Percentiles rank a stretch among this genome's conserved stretches.
phyloP scores from a whole-genome alignment of 148 eudicot species.

The Heliamphora exappendiculata region DNA sequence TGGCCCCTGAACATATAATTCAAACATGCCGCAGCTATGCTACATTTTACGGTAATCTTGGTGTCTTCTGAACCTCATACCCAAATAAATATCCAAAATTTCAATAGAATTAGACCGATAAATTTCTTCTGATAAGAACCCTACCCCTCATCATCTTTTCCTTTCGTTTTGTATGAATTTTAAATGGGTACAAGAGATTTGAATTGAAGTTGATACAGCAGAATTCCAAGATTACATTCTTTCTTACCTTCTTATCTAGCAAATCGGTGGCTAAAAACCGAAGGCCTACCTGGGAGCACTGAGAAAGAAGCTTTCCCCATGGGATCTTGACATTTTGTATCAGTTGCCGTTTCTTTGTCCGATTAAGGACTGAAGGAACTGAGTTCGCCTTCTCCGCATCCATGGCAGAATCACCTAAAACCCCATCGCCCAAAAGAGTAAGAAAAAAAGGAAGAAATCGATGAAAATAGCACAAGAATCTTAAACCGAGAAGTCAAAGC shows the following conservation, averaged over 20 bases:
- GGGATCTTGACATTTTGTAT: constrained; percentile 36
- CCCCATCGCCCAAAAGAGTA: neutral
- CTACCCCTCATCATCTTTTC: neutral
- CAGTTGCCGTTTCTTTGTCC: constrained; percentile 42
- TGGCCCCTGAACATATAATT: neutral
- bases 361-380: constrained; percentile 22
- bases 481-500: neutral
- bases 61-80: neutral
- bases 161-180: too few relatives aligned
- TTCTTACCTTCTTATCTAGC: neutral
- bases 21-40: neutral
- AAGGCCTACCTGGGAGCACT: constrained; percentile 64
- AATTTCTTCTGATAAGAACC: neutral
- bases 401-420: constrained; percentile 30
- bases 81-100: neutral
- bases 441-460: neutral
- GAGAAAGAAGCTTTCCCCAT: constrained; percentile 90
- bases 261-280: neutral
- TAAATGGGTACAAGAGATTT: neutral
- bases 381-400: constrained; percentile 43
- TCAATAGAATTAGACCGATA: neutral
- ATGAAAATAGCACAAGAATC: neutral
- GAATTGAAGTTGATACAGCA: neutral
- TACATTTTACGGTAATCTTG: neutral
- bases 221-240: neutral